Conservation (phyloP, 2,329 filamentous ascomycete species). For the Alternaria sp. region DNA sequence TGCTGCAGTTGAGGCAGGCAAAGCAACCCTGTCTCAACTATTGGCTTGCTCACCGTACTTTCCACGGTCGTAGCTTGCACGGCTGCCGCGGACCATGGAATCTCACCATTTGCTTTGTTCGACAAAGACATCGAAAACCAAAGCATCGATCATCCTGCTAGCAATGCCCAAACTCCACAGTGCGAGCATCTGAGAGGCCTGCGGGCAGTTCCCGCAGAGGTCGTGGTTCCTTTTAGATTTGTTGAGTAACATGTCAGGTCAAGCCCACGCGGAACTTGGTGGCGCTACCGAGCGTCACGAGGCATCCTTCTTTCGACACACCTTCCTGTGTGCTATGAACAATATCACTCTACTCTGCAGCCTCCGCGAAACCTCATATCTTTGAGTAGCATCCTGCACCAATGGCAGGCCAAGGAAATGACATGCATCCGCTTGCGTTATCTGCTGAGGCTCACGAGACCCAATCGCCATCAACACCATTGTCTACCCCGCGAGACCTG, state of each 20-base stretch:
- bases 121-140: background rate
- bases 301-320: conserved; percentile 10
- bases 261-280: conserved; percentile 19
- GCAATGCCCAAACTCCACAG: background rate
- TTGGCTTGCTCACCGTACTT: conserved; percentile 29
- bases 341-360: conserved; percentile 3
- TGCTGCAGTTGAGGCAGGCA: conserved; percentile 17
- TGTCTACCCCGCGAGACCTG: conserved; percentile 12
- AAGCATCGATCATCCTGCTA: background rate
- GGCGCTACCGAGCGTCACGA: conserved; percentile 28
- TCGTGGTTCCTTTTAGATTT: conserved; percentile 6
- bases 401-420: conserved; percentile 20
- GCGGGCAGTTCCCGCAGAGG: background rate
- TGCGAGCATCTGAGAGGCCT: background rate
- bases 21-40: conserved; percentile 22
- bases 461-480: conserved; percentile 9
- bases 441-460: conserved; percentile 28
- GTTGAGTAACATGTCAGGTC: conserved; percentile 23
- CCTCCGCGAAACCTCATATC: conserved; percentile 14
- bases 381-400: conserved; percentile 18
- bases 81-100: conserved; percentile 8
- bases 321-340: conserved; percentile 4
- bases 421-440: conserved; percentile 31
- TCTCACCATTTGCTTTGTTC: conserved; percentile 4
- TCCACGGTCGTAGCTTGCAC: conserved; percentile 9